Percentiles rank a stretch among this genome's conserved stretches.
These are phyloP conservation scores for Cynara cardunculus DNA, from an alignment of 129 eudicot genomes.

Conservation along the genomic window DNA sequence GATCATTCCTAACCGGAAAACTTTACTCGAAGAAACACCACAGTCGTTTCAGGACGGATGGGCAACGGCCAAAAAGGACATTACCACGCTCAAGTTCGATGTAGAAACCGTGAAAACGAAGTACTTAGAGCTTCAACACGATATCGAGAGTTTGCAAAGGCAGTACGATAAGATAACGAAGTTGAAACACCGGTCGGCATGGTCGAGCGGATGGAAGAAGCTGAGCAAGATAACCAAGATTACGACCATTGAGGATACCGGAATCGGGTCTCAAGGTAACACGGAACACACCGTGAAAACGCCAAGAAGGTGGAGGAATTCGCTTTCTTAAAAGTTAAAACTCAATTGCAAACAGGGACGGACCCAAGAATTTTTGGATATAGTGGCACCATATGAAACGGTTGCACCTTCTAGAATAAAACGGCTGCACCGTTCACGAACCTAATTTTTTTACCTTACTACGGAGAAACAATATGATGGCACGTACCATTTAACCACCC, in stretches of 20 bases:
- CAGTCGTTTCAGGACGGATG: slow-evolving; percentile 96
- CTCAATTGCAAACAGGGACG: neutral
- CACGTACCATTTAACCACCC: no score
- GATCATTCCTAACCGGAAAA: slow-evolving; percentile 48
- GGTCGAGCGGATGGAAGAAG: slow-evolving; percentile 89
- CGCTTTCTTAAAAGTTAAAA: slow-evolving; percentile 46
- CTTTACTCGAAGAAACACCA: slow-evolving; percentile 80
- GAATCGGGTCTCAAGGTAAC: slow-evolving; percentile 37
- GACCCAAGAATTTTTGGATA: no score
- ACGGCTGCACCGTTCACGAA: no score
- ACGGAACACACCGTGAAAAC: slow-evolving; percentile 45
- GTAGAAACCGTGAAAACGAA: slow-evolving; percentile 71
- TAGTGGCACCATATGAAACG: no score
- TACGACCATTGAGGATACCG: slow-evolving; percentile 37
- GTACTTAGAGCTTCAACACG: slow-evolving; percentile 74
- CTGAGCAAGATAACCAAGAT: slow-evolving; percentile 59
- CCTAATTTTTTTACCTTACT: no score
- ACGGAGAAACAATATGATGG: no score
- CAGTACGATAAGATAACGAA: slow-evolving; percentile 57
- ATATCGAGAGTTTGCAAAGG: slow-evolving; percentile 67
- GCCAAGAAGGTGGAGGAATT: slow-evolving; percentile 88
- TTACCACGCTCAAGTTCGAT: slow-evolving; percentile 76
- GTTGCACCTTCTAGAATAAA: no score
- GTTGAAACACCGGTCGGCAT: slow-evolving; percentile 58
- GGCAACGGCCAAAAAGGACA: slow-evolving; percentile 81